Conservation (phyloP, 495 filamentous ascomycete species). For the Amorphotheca resinae region DNA sequence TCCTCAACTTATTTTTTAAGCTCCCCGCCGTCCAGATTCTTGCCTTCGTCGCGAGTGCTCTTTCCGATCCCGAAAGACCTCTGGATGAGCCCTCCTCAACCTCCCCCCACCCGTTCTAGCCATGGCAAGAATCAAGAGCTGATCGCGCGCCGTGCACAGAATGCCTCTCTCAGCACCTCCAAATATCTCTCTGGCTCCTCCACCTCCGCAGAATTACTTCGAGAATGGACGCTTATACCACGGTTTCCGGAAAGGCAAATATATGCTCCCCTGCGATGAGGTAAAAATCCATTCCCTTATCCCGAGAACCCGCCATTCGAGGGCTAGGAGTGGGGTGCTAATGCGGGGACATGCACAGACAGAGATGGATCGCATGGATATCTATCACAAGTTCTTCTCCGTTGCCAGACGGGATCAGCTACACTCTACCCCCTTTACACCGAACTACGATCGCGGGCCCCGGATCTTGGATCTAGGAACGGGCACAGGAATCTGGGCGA, state of each 20-base stretch:
- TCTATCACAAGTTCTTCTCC: slow-evolving; percentile 62
- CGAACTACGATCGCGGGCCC: slow-evolving; percentile 25
- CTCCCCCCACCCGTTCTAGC: background rate
- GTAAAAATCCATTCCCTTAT: slow-evolving; percentile 9
- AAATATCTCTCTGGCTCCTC: background rate
- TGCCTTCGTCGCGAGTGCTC: background rate
- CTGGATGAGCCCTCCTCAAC: background rate
- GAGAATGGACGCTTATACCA: slow-evolving; percentile 20
- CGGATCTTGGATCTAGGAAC: slow-evolving; percentile 73
- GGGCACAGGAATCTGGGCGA: slow-evolving; percentile 86
- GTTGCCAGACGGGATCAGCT: slow-evolving; percentile 50
- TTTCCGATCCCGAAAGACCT: background rate
- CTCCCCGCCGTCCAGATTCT: background rate
- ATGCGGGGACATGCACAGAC: slow-evolving; percentile 23
- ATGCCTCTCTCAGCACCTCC: slow-evolving; percentile 13
- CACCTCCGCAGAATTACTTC: slow-evolving; percentile 6
- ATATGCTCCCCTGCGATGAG: slow-evolving; percentile 22
- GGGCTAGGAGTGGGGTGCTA: slow-evolving; percentile 1
- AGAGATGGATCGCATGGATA: slow-evolving; percentile 66
- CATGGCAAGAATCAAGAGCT: slow-evolving; percentile 4
- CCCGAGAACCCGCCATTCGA: background rate
- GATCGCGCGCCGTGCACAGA: slow-evolving; percentile 8
- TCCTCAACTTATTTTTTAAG: background rate
- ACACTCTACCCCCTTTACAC: slow-evolving; percentile 42
- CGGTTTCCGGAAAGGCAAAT: slow-evolving; percentile 16